These are phyloP conservation scores for Dendrostoma leiphaemia DNA, from an alignment of 2,329 filamentous ascomycete species.

Conservation along the genomic window DNA sequence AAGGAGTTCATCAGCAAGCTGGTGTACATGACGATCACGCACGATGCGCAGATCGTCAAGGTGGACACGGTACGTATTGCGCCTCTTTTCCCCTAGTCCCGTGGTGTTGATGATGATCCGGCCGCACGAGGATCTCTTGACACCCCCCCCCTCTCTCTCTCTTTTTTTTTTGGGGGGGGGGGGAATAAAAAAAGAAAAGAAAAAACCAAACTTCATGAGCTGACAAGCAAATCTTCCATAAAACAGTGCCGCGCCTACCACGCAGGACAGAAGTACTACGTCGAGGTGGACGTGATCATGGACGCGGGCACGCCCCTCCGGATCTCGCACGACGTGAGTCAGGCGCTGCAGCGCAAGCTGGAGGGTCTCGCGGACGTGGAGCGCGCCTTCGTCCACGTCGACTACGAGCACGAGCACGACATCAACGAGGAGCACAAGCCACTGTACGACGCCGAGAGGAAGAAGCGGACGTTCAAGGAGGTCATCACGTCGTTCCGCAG, in stretches of 20 bases:
- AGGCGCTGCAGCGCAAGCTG: constrained; percentile 58
- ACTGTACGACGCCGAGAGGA: constrained; percentile 34
- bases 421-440: constrained; percentile 42
- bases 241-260: constrained; percentile 55
- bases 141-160: neutral
- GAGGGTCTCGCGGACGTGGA: constrained; percentile 47
- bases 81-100: no score
- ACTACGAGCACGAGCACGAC: constrained; percentile 42
- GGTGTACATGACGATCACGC: constrained; percentile 54
- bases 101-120: no score
- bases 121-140: no score
- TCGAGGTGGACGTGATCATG: constrained; percentile 62
- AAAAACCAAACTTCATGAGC: no score
- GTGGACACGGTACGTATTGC: constrained; percentile 46
- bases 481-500: constrained; percentile 30
- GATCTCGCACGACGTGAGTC: constrained; percentile 59
- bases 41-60: constrained; percentile 52
- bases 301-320: constrained; percentile 52
- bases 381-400: constrained; percentile 44
- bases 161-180: neutral
- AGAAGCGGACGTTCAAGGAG: constrained; percentile 32
- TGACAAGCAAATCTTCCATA: neutral
- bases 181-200: no score
- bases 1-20: constrained; percentile 54
- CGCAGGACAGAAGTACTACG: constrained; percentile 59